phyloP scores from a whole-genome alignment of 2,329 filamentous ascomycete species.

The Cladosporium sp. region DNA sequence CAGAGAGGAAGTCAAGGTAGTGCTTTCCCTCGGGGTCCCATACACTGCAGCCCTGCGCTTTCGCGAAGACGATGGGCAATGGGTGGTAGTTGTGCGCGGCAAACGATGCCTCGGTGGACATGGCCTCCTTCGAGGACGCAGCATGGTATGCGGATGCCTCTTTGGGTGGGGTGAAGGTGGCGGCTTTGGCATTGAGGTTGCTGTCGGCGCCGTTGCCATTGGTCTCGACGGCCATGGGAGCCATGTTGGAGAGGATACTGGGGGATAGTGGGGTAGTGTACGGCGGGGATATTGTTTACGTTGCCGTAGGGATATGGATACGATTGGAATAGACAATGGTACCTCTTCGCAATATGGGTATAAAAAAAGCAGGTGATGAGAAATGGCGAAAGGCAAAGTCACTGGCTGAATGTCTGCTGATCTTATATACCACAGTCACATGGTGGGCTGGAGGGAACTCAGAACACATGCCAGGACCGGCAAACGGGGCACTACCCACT shows the following conservation, averaged over 20 bases:
- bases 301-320: neutral
- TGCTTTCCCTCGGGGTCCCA: slow-evolving; percentile 92
- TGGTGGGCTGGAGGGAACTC: neutral
- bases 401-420: slow-evolving; percentile 5
- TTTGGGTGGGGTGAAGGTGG: slow-evolving; percentile 42
- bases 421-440: slow-evolving; percentile 16
- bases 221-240: slow-evolving; percentile 37
- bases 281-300: neutral
- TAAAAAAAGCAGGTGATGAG: neutral
- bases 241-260: slow-evolving; percentile 33
- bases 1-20: slow-evolving; percentile 96
- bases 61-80: slow-evolving; percentile 87
- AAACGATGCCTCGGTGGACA: slow-evolving; percentile 75
- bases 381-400: slow-evolving; percentile 1
- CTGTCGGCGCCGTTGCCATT: slow-evolving; percentile 30
- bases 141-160: slow-evolving; percentile 64
- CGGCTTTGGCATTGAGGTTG: slow-evolving; percentile 43
- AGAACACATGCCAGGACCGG: slow-evolving; percentile 3
- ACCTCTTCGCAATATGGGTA: neutral
- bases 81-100: slow-evolving; percentile 99
- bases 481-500: slow-evolving; percentile 13
- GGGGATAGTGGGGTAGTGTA: slow-evolving; percentile 11
- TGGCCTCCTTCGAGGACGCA: slow-evolving; percentile 74
- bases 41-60: slow-evolving; percentile 80
- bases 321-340: neutral